These are phyloP conservation scores for Phytophthora nicotianae DNA, from an alignment of 352 stramenopile genomes.

Conservation along the genomic window DNA sequence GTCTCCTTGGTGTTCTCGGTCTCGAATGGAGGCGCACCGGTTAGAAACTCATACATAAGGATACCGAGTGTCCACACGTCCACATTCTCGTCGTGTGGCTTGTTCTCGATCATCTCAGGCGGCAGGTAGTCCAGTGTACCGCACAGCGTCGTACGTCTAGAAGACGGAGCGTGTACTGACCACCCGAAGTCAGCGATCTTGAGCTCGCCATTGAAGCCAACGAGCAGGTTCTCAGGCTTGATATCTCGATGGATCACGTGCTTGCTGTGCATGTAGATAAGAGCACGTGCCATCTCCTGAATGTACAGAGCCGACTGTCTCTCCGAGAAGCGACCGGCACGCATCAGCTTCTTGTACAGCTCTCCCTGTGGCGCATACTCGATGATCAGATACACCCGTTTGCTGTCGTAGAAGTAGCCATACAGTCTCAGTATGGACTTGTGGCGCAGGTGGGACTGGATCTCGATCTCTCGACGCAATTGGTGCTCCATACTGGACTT, in stretches of 20 bases:
- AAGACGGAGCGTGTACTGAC: slow-evolving; percentile 98
- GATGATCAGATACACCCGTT: slow-evolving; percentile 99
- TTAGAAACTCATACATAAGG: slow-evolving; percentile 99
- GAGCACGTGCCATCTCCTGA: slow-evolving; percentile 92
- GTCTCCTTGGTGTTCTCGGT: slow-evolving; percentile 92
- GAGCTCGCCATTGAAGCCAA: slow-evolving; percentile 95
- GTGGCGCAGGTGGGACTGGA: slow-evolving; percentile 98
- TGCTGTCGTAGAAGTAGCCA: slow-evolving; percentile 99
- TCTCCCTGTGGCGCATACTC: slow-evolving; percentile 98
- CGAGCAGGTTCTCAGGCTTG: slow-evolving; percentile 99
- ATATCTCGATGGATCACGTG: slow-evolving; percentile 99
- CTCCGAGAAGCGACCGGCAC: slow-evolving; percentile 93
- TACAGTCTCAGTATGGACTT: slow-evolving; percentile 98
- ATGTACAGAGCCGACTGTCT: slow-evolving; percentile 94
- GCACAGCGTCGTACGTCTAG: slow-evolving; percentile 97
- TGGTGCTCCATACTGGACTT: slow-evolving; percentile 98
- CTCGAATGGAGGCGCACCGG: slow-evolving; percentile 98
- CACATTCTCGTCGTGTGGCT: slow-evolving; percentile 95
- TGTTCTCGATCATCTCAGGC: slow-evolving; percentile 99
- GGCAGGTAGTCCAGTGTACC: slow-evolving; percentile 99
- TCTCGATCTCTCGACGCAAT: slow-evolving; percentile 99
- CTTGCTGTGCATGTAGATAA: slow-evolving; percentile 99
- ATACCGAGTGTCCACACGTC: slow-evolving; percentile 99
- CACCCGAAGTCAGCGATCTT: slow-evolving; percentile 99
- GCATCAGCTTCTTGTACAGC: slow-evolving; percentile 98